Conservation (phyloP, 2,329 filamentous ascomycete species). For the Arthroderma sp. region DNA sequence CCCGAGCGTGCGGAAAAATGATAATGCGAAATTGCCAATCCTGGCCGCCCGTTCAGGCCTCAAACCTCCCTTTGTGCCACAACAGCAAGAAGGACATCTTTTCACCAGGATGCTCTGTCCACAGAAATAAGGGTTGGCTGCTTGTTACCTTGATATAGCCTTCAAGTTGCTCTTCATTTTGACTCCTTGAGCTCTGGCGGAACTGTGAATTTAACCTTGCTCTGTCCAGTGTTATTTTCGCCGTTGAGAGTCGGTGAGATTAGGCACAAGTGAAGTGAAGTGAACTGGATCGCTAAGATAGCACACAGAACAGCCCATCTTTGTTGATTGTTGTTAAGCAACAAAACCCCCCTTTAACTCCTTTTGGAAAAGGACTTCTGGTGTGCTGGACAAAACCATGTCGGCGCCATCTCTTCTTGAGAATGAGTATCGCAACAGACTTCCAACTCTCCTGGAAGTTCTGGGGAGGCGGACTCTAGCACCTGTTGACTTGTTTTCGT, state of each 20-base stretch:
- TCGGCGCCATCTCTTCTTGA: conserved; percentile 23
- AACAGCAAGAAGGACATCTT: not conserved
- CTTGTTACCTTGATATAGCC: not conserved
- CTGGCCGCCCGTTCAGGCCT: not conserved
- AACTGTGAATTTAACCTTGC: not conserved
- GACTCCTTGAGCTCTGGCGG: not conserved
- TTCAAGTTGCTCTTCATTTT: not conserved
- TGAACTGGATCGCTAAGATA: not conserved
- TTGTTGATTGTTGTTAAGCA: too few species aligned
- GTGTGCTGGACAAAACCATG: not conserved
- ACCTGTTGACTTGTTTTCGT: conserved; percentile 92
- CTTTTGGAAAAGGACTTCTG: not conserved
- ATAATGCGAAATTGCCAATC: conserved; percentile 1
- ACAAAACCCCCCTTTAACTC: not conserved
- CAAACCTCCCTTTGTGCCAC: not conserved
- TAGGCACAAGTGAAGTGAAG: not conserved
- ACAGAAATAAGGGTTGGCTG: not conserved
- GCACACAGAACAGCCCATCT: not conserved
- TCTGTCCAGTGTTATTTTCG: not conserved
- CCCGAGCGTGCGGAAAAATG: conserved; percentile 1
- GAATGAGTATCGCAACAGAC: conserved; percentile 55
- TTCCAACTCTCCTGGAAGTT: conserved; percentile 93
- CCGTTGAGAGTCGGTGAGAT: not conserved
- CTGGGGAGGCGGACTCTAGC: conserved; percentile 86
- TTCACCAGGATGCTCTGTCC: not conserved